Base-by-base conservation (phyloP, 1,139 yeast genomes). In the Zygosaccharomyces sapae region DNA sequence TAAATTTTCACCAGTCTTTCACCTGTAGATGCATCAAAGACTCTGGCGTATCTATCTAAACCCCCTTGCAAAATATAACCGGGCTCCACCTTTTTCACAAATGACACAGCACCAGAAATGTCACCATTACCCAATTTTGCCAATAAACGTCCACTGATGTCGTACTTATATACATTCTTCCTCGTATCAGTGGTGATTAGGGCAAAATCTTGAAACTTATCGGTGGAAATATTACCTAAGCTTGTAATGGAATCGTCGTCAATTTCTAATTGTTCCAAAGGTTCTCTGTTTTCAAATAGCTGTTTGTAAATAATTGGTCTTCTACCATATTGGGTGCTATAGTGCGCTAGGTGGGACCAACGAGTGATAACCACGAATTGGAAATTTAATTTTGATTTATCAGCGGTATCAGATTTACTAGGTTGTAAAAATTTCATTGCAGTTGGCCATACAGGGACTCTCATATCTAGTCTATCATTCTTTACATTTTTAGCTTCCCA, bases 31-130 rank as follows among this genome's bases (percentile, higher is more conserved):
- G 80, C 62, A 53, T 86, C 83, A 65, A 78, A 90, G 2, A 86
- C 86, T 48, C 97, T 75, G 37, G 88, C 73, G 63, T 88, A 90
- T 60, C 96, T 75, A 63, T 90, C 97, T 33, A 89, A 74, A 0
- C 96, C 96, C 37, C 95, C 96, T 22, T 88, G 74, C 2, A 77
- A 74, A 7, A 82, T 48, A 43, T 61, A 60, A 42, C 54, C 51
- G 7, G 25, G 7, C 3, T 58, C 40, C 10, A 50, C 45, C 8
- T 59, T 49, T 35, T 48, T 63, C 12, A 71, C 53, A 22, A 71
- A 70, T 34, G 65, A 63, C 2, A 68, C 56, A 2, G 71, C 67
- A 57, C 81, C 81, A 18, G 71, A 73, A 3, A 76, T 67, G 8
- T 78, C 81, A 31, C 65, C 52, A 18, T 54, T 59, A 19, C 67